Evolutionary conservation across 225 moss, liverwort and hornwort species (phyloP).

Genomic region (Pleurozium schreberi): DNA sequence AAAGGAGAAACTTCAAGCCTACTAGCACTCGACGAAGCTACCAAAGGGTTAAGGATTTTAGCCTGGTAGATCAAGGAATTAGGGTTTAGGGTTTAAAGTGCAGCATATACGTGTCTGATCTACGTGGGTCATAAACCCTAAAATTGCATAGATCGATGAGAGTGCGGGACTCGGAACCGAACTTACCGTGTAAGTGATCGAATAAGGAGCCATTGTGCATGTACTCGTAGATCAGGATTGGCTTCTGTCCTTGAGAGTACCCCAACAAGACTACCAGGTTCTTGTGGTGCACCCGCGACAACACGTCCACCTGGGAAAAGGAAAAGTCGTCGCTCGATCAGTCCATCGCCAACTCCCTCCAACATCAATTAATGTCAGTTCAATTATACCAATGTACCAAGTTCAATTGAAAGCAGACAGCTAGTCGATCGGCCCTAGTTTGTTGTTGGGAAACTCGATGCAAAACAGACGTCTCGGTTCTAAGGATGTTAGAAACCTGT

Average conservation of each 20-base stretch:
- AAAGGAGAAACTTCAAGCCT: too few species aligned
- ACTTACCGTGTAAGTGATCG: conserved; percentile 42
- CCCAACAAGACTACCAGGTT: conserved; percentile 52
- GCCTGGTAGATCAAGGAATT: not conserved
- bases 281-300: conserved; percentile 54
- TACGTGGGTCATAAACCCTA: not conserved
- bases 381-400: too few species aligned
- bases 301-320: conserved; percentile 27
- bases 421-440: not conserved
- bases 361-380: too few species aligned
- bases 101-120: too few species aligned
- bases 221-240: conserved; percentile 45
- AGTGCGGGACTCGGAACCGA: not conserved
- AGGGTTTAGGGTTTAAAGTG: not conserved
- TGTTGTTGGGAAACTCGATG: too few species aligned
- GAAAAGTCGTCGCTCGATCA: too few species aligned
- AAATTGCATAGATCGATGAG: not conserved
- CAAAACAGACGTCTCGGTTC: not conserved
- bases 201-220: conserved; percentile 16
- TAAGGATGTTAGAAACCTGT: not conserved
- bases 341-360: not conserved
- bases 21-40: not conserved
- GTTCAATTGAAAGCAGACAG: too few species aligned
- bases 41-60: not conserved
- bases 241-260: conserved; percentile 27